phyloP scores from a whole-genome alignment of 805 yeast species.

The Blastobotrys terrestris region DNA sequence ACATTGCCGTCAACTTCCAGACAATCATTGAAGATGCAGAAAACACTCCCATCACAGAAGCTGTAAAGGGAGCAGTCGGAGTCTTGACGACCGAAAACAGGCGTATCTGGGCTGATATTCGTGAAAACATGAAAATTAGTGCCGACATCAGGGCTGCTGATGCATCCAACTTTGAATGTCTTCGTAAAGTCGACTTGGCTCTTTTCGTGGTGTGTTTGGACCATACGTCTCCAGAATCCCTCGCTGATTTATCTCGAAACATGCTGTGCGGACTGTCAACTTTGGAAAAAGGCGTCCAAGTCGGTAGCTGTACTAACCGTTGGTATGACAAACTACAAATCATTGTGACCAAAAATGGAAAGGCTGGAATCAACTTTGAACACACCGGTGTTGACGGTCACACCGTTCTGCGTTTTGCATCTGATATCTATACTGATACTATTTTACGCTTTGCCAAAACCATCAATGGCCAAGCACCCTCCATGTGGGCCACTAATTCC shows the following conservation, averaged over 20 bases:
- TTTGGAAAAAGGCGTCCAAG: conserved; percentile 79
- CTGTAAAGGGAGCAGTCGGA: conserved; percentile 77
- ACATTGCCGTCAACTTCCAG: conserved; percentile 66
- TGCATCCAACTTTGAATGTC: conserved; percentile 58
- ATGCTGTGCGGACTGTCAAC: conserved; percentile 82
- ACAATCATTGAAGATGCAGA: conserved; percentile 72
- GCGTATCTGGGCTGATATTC: conserved; percentile 74
- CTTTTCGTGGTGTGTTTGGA: conserved; percentile 79
- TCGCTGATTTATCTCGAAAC: conserved; percentile 62
- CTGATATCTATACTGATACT: conserved; percentile 88
- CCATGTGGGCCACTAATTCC: conserved; percentile 54
- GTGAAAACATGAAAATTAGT: conserved; percentile 43
- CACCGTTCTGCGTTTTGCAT: conserved; percentile 79
- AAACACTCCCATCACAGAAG: conserved; percentile 43
- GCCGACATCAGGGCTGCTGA: conserved; percentile 31
- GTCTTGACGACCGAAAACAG: conserved; percentile 87
- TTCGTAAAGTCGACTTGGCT: conserved; percentile 73
- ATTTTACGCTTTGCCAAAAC: conserved; percentile 79
- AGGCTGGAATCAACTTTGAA: conserved; percentile 90
- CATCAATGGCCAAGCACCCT: conserved; percentile 70
- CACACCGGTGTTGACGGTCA: conserved; percentile 93
- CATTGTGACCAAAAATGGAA: conserved; percentile 80
- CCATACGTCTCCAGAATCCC: conserved; percentile 57
- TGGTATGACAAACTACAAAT: conserved; percentile 93
- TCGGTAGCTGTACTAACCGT: conserved; percentile 89